Evolutionary conservation across 2,329 filamentous ascomycete genomes (phyloP).

Genomic region (Neonectria neomacrospora): DNA sequence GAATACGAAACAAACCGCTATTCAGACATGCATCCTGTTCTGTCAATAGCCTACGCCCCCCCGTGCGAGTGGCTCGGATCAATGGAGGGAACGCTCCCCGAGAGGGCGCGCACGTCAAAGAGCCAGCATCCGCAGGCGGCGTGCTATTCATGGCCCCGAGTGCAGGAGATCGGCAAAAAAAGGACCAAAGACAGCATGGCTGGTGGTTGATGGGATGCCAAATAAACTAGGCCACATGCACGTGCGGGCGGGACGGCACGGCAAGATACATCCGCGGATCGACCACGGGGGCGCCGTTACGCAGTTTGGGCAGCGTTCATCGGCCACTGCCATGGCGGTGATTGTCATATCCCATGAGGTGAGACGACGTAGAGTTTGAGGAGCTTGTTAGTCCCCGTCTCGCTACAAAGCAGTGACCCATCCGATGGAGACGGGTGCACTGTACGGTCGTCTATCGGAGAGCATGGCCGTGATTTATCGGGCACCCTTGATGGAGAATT

Average conservation of each 20-base stretch:
- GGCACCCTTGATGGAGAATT: not conserved
- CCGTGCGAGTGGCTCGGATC: not conserved
- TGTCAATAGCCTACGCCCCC: not conserved
- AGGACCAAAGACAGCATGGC: not conserved
- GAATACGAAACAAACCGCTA: not conserved
- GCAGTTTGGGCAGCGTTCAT: not conserved
- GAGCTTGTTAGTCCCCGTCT: not conserved
- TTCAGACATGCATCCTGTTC: not conserved
- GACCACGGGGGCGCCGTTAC: not conserved
- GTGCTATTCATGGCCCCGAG: not conserved
- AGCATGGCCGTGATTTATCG: not conserved
- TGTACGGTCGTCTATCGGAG: not conserved
- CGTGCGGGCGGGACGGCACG: slow-evolving; percentile 14
- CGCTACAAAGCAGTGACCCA: too few relatives aligned
- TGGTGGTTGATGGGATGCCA: not conserved
- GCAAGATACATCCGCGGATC: not conserved
- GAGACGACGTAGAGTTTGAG: not conserved
- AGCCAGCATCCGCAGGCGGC: not conserved
- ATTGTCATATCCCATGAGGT: not conserved
- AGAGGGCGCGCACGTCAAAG: not conserved
- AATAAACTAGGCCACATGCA: too few relatives aligned
- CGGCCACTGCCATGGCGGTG: not conserved
- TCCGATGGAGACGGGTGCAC: not conserved
- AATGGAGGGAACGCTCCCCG: not conserved
- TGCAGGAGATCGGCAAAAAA: not conserved